Base-by-base conservation (phyloP, 2,329 filamentous ascomycete genomes). In the Rhinocladiella similis region DNA sequence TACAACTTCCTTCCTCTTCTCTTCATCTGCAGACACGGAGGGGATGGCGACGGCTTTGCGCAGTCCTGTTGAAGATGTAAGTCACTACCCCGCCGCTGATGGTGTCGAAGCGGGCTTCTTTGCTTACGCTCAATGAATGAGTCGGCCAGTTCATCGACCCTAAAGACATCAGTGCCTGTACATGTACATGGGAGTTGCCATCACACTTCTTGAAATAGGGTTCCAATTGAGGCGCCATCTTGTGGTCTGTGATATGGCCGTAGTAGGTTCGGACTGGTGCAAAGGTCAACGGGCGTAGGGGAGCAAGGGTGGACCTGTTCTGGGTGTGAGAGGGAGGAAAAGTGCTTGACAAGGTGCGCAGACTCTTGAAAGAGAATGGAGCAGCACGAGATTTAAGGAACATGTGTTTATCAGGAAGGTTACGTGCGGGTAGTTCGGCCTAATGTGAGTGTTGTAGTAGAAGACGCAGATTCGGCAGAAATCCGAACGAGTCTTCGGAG, bases 31-130 rank as follows among this genome's bases (percentile, higher is more conserved):
- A 33, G 93, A 97, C 72, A 99, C 83, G 62, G 94, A 99, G 18
- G 94, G 94, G 68, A 99, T 99, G 50, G 92, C 93, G 58, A 99
- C 94, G 53, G 94, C 94, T 75, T 92, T 86, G 70, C 90, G 84
- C 59, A 99, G 85, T 66, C 77, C 77, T 79, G 62, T 29, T 56
- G 39, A n/a, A 20, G 10, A 18, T 38, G 20, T 18, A 3, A 9
- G 54, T 53, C 59, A 58, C 25, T 50, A 47, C 50, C 54, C 33
- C 50, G 45, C 57, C 9, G 42, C 47, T 41, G 27, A 12, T 33
- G 10, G 27, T 33, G 27, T 33, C 10, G 10, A 9, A 12, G 27
- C 27, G 27, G 27, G 27, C 27, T 10, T 33, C 27, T 33, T 33
- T 33, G 45, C 75, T 57, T 67, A 78, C 93, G 88, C 67, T 95